Evolutionary conservation across 1,284 basidiomycete species (phyloP), one percentile per base, ranked within the genome.

Genomic region (Melampsora larici-populina): DNA sequence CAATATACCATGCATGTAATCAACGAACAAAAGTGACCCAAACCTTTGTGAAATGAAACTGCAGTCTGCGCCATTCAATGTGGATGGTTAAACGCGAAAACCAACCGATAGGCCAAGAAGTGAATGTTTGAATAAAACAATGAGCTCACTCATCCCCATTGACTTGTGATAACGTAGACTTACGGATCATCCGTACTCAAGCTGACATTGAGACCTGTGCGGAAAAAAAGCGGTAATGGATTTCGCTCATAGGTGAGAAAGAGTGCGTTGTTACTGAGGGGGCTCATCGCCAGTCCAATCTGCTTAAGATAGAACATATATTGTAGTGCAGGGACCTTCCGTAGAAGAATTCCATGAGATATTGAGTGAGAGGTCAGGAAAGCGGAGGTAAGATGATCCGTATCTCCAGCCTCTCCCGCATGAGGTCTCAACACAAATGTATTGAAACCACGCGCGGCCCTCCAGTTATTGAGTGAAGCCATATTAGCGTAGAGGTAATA

Each of bases 401-500:
- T 93, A 83, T 99, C 97, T 58, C 97, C 97, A 0, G 97, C 97
- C 86, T 99, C 97, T 74, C 97, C 97, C 33, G 92, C 92, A 84
- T 99, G 97, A 0, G 97, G 97, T 58, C 97, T 91, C 78, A 99
- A 89, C 51, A 98, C 96, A 83, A 99, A 96, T 0, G 96, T 99
- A 95, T 94, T 97, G 86, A 99, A 99, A 6, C 94, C 94, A 55
- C 96, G 87, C 26, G 87, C 85, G 78, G 88, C 88, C 60, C 97
- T 88, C 94, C 94, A 99, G 75, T 92, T 90, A 84, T 99, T 99
- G 78, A 99, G 86, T 81, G 93, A 95, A 2, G 93, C 89, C 86
- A 97, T 92, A 83, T 98, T 99, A 24, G 94, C 93, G 82, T 91
- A 99, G 90, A 98, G 93, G 84, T 99, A 98, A 86, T 98, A 99